Base-by-base conservation (phyloP, 2,329 filamentous ascomycete species). In the Magnaporthiopsis poae region DNA sequence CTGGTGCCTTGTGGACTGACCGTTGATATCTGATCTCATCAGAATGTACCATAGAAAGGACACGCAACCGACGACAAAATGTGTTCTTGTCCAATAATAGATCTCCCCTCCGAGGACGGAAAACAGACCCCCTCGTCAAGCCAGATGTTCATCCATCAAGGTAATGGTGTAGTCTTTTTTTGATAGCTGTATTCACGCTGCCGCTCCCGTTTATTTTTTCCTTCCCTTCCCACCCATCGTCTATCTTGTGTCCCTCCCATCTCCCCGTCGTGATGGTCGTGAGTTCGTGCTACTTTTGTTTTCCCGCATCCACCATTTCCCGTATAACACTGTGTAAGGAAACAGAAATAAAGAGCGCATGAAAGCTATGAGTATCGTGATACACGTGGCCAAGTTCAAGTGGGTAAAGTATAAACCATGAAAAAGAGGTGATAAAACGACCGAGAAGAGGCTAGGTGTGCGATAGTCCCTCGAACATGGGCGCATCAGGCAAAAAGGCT, bases 401-500 rank as follows among this genome's bases (percentile, higher is more conserved):
- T 5, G 7, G 21, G n/a, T n/a, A 25, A n/a, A 56, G 25, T 2
- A 56, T 56, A 11, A n/a, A 11, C 5, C 21, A n/a, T 11, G 21
- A 11, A 25, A 56, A 56, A 25, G 21, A 25, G 8, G 21, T 9
- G 4, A 56, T 12, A 56, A 56, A 56, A 21, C 3, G 3, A 52
- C 15, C 15, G 5, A 31, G 31, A 31, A 31, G 39, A 52, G 4
- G 18, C 2, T 46, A 4, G 39, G 15, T 46, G 39, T 35, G 33
- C 5, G 39, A 15, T 46, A 46, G 39, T 52, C 11, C 18, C 46
- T n/a, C 25, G 46, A n/a, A 11, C 2, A 56, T 31, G 27, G 60
- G 18, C 12, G 3, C n/a, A 3, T 65, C 59, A 62, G 61, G 56
- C 29, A 2, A 60, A 65, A 18, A 65, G 63, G 21, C 52, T 65